A percentile compares a stretch with the other conserved stretches of the same genome.
Evolutionary conservation across 2,329 filamentous ascomycete species (phyloP).

Genomic region (Ciborinia camelliae): DNA sequence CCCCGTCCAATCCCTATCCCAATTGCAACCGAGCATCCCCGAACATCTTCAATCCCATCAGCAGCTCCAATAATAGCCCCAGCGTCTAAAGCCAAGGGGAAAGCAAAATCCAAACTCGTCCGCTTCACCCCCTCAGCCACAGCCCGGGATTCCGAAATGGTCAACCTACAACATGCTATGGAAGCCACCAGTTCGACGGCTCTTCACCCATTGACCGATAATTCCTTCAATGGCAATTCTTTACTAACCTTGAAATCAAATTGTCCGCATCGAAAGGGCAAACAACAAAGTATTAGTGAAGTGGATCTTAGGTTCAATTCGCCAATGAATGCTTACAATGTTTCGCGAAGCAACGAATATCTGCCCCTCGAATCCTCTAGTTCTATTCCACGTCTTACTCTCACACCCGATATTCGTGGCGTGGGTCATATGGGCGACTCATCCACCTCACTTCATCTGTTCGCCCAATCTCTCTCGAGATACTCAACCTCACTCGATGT

Average conservation of each 20-base stretch:
- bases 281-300: background rate
- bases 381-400: background rate
- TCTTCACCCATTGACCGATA: conserved; percentile 11
- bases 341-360: conserved; percentile 5
- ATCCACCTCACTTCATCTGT: background rate
- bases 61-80: background rate
- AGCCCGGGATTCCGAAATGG: conserved; percentile 17
- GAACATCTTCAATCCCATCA: conserved; percentile 2
- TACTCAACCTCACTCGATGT: background rate
- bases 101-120: conserved; percentile 2
- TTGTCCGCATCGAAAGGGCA: conserved; percentile 16
- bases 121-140: conserved; percentile 18
- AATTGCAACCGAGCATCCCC: background rate
- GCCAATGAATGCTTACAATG: background rate
- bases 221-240: background rate
- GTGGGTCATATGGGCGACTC: background rate
- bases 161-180: conserved; percentile 14
- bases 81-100: background rate
- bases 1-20: background rate
- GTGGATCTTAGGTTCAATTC: background rate
- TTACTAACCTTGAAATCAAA: background rate
- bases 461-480: background rate
- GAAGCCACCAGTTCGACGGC: conserved; percentile 17
- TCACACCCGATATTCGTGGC: background rate
- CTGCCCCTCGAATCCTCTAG: background rate